phyloP scores from a whole-genome alignment of 805 yeast species.

The Priceomyces haplophilus region DNA sequence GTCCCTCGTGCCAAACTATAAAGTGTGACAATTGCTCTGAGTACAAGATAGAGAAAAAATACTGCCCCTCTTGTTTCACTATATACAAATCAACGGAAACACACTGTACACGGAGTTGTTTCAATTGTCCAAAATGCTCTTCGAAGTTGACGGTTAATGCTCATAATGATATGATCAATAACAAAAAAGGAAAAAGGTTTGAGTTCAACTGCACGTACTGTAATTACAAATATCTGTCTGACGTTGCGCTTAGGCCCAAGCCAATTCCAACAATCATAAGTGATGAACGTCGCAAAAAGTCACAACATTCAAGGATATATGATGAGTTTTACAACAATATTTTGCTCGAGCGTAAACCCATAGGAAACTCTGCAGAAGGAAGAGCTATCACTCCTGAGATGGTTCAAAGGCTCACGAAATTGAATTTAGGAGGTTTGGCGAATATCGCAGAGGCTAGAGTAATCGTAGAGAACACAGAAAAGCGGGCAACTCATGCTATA shows the following conservation, averaged over 20 bases:
- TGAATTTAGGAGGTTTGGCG: constrained; percentile 5
- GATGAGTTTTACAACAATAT: background rate
- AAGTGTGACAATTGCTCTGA: constrained; percentile 27
- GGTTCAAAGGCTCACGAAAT: constrained; percentile 5
- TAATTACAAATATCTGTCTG: constrained; percentile 33
- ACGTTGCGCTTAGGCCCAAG: constrained; percentile 38
- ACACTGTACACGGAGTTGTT: constrained; percentile 38
- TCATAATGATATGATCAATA: constrained; percentile 10
- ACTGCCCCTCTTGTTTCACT: constrained; percentile 36
- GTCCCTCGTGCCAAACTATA: constrained; percentile 35
- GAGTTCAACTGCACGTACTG: constrained; percentile 37
- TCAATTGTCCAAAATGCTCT: constrained; percentile 36
- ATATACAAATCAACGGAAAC: constrained; percentile 27
- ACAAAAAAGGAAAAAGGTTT: constrained; percentile 32
- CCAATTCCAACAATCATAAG: constrained; percentile 27
- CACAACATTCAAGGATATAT: background rate
- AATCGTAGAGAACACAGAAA: background rate
- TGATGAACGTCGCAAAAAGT: constrained; percentile 4
- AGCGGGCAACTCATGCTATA: background rate
- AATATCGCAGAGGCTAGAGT: constrained; percentile 1
- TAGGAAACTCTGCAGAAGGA: background rate
- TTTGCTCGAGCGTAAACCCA: background rate
- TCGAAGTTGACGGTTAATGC: constrained; percentile 24
- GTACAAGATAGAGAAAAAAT: constrained; percentile 26
- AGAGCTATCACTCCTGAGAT: constrained; percentile 5